Evolutionary conservation across 495 filamentous ascomycete species (phyloP).

Genomic region (Cenococcum geophilum): DNA sequence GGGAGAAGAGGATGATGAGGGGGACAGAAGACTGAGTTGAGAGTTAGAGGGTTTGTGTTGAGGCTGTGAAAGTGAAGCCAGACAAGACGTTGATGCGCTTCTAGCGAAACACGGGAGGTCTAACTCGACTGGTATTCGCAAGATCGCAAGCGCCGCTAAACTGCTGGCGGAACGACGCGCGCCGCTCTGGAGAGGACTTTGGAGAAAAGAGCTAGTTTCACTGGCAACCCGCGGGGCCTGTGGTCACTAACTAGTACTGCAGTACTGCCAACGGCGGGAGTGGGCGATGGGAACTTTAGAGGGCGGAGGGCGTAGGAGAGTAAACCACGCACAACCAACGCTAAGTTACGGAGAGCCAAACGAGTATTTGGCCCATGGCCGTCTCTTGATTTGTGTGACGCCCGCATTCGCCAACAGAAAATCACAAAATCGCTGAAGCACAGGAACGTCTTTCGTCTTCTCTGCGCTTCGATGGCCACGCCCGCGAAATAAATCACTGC

Average conservation of each 20-base stretch:
- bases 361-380: no score
- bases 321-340: no score
- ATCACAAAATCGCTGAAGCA: no score
- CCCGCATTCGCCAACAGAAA: no score
- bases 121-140: not conserved
- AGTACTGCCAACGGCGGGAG: no score
- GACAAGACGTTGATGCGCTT: not conserved
- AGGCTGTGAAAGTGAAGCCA: not conserved
- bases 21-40: not conserved
- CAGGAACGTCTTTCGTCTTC: not conserved
- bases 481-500: not conserved
- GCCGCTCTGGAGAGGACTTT: not conserved
- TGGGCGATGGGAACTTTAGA: no score
- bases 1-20: constrained; percentile 3
- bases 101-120: not conserved
- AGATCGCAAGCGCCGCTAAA: not conserved
- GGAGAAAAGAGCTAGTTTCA: no score
- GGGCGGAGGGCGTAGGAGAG: no score
- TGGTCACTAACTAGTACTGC: no score
- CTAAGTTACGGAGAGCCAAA: no score
- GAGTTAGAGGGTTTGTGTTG: not conserved
- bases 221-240: no score
- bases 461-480: not conserved
- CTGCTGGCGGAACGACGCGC: not conserved
- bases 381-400: no score